Evolutionary conservation across 805 yeast species (phyloP).

Genomic region (Nakazawaea anatomiae): DNA sequence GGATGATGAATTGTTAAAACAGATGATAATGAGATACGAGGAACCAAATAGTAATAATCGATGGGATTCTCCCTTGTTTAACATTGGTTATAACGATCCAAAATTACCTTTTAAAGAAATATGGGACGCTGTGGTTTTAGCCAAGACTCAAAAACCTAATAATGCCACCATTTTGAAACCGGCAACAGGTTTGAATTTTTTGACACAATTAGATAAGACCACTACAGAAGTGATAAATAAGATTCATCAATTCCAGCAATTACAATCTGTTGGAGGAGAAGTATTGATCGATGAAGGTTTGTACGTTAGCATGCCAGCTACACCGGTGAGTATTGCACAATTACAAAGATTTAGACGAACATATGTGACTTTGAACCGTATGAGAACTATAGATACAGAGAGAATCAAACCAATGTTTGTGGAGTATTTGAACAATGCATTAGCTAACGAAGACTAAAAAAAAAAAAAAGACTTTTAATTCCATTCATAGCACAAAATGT

Average conservation of each 20-base stretch:
- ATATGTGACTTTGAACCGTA: constrained; percentile 72
- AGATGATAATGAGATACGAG: constrained; percentile 79
- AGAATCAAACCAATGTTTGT: constrained; percentile 70
- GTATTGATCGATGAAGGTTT: constrained; percentile 38
- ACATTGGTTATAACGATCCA: constrained; percentile 53
- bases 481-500: not conserved
- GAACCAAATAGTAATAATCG: constrained; percentile 83
- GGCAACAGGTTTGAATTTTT: constrained; percentile 67
- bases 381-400: constrained; percentile 65
- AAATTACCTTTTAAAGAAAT: constrained; percentile 60
- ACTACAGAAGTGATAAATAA: constrained; percentile 62
- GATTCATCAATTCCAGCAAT: constrained; percentile 57
- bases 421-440: constrained; percentile 66
- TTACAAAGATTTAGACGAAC: constrained; percentile 80
- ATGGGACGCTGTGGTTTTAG: constrained; percentile 55
- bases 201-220: constrained; percentile 69
- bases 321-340: constrained; percentile 62
- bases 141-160: constrained; percentile 68
- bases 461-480: not conserved
- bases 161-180: constrained; percentile 81
- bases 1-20: constrained; percentile 60
- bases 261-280: constrained; percentile 40
- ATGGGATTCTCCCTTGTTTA: constrained; percentile 93
- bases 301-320: constrained; percentile 57
- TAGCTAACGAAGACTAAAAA: constrained; percentile 28